Base-by-base conservation (phyloP, 306 rosid species). In the Pachyrhizus erosus region DNA sequence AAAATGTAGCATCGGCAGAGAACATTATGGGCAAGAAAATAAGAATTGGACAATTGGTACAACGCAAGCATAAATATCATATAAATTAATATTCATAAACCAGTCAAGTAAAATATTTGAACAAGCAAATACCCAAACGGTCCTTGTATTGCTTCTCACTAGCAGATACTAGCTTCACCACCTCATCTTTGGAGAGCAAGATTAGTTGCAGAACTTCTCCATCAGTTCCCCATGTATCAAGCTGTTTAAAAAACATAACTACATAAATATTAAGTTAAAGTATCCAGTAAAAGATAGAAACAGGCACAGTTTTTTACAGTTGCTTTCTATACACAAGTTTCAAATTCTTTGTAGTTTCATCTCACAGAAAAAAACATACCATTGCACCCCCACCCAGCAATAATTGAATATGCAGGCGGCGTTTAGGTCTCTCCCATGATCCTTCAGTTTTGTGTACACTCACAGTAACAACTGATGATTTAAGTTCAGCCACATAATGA, bases 381-480 rank as follows among this genome's bases (percentile, higher is more conserved):
- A 76, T 86, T 82, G 98, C 95, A 73, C 94, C 91, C 80, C 93
- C 94, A 75, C 97, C 97, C 77, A 95, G 89, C 90, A 95, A 86
- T 83, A 95, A 62, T 33, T 87, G 92, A 80, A 95, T 89, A 81
- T 91, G 95, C 48, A 93, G 85, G 26, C 70, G 83, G 57, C 98
- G 94, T 45, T 86, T 86, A 31, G 97, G 98, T 84, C 98, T 93
- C 57, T 88, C 84, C 94, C 98, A 89, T 24, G 88, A 87, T 77
- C 98, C 98, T 89, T 91, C 94, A 49, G 93, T 85, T 85, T 88
- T 87, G 23, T 77, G 49, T 76, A 91, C 90, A 83, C 83, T 83
- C 75, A 95, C 87, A 46, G 93, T 88, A 86, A 95, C 91, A 82
- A 80, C 62, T 5, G 96, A 90, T 10, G 89, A 86, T 67, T 88